Percentiles rank a stretch among this genome's conserved stretches.
These are phyloP conservation scores for Hydrangea macrophylla DNA, from an alignment of 148 eudicot genomes.

Conservation along the genomic window DNA sequence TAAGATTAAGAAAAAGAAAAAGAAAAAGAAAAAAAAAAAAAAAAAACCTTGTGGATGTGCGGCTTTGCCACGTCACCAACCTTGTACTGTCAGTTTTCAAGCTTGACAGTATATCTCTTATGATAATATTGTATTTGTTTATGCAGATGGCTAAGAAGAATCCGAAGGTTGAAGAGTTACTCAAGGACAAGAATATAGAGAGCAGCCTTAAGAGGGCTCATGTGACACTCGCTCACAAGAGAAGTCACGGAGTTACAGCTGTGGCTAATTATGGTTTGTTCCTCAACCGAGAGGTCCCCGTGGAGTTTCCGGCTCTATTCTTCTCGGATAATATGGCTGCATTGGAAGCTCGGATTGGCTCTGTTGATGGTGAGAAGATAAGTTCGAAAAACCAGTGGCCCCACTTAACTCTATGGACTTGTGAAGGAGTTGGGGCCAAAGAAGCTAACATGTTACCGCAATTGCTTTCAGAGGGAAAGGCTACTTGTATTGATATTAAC, in stretches of 20 bases:
- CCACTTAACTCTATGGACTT: conserved; percentile 87
- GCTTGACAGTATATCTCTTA: too few species aligned
- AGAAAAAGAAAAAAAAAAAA: too few species aligned
- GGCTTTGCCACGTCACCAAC: not conserved
- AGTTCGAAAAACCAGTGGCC: conserved; percentile 78
- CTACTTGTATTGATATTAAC: conserved; percentile 61
- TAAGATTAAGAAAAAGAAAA: too few species aligned
- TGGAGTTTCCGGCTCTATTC: conserved; percentile 57
- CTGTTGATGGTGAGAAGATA: conserved; percentile 66
- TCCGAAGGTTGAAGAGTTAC: conserved; percentile 47
- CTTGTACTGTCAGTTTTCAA: not conserved
- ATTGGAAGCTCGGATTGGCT: conserved; percentile 68
- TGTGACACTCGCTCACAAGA: conserved; percentile 92
- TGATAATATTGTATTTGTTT: not conserved
- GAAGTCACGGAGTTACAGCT: conserved; percentile 82
- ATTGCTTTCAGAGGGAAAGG: conserved; percentile 56
- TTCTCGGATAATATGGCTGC: conserved; percentile 79
- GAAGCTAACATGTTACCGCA: conserved; percentile 74
- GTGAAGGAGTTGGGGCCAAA: conserved; percentile 55
- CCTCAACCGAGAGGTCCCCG: conserved; percentile 53
- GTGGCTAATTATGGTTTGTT: conserved; percentile 69
- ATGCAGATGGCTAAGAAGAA: conserved; percentile 51
- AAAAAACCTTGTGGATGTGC: conserved; percentile 1
- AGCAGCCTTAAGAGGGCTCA: conserved; percentile 59
- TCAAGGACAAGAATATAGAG: conserved; percentile 42